Evolutionary conservation across 2,329 filamentous ascomycete species (phyloP).

Genomic region (Aschersonia sp.): DNA sequence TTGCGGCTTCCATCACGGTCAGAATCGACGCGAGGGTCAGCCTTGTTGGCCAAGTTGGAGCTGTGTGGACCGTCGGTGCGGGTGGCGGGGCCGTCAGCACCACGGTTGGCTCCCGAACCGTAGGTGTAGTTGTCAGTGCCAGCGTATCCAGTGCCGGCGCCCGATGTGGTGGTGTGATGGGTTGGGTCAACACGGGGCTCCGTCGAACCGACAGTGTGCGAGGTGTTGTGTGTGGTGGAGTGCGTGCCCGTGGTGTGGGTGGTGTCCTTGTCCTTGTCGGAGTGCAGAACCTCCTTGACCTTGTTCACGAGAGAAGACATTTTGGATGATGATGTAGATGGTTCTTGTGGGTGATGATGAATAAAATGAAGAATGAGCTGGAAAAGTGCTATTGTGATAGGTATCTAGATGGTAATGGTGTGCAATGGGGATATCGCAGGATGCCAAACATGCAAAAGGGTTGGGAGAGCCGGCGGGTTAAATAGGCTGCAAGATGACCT

Average conservation of each 20-base stretch:
- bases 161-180: slow-evolving; percentile 13
- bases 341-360: not conserved
- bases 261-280: slow-evolving; percentile 20
- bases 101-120: slow-evolving; percentile 5
- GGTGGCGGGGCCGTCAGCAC: slow-evolving; percentile 10
- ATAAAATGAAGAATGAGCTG: too few species aligned
- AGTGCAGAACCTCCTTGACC: slow-evolving; percentile 39
- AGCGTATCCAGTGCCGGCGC: slow-evolving; percentile 4
- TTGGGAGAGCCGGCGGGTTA: too few species aligned
- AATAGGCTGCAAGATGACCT: not conserved
- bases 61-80: slow-evolving; percentile 29
- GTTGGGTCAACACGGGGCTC: slow-evolving; percentile 38
- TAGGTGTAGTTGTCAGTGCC: slow-evolving; percentile 30
- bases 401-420: not conserved
- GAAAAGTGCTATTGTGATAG: not conserved
- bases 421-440: too few species aligned
- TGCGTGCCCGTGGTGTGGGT: slow-evolving; percentile 2
- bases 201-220: slow-evolving; percentile 22
- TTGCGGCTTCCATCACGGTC: slow-evolving; percentile 28
- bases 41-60: slow-evolving; percentile 32
- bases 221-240: slow-evolving; percentile 1
- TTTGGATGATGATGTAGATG: slow-evolving; percentile 12
- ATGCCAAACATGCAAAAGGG: too few species aligned
- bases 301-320: slow-evolving; percentile 46
- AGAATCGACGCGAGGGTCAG: slow-evolving; percentile 39